Evolutionary conservation across 768 basidiomycete genomes (phyloP), one percentile per base, ranked within the genome.

Genomic region (Gyrodon lividus): DNA sequence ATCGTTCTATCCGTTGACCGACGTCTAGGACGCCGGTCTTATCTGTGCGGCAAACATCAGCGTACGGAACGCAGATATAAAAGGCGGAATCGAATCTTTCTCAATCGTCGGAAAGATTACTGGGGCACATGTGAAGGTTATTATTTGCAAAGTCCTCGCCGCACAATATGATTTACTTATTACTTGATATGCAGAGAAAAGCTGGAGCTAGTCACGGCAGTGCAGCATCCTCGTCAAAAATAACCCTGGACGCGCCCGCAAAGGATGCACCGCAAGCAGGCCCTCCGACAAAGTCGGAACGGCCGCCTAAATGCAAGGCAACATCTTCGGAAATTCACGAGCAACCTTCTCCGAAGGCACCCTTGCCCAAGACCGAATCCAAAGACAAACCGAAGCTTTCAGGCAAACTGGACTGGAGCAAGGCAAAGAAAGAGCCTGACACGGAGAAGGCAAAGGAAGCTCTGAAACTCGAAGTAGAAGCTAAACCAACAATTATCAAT

Each of bases 361-460:
- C 41, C 50, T 7, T 63, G 28, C 37, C 48, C 7, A 58, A 54
- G 35, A 40, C 31, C 4, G 68, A 65, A 35, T 26, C 52, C 7
- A 68, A 50, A 39, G 65, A 62, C 60, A 73, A 61, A 43, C 57
- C 69, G 0, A 73, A 68, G 44, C 52, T 63, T 24, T 64, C 75
- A 2, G 83, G 82, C 5, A 82, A 79, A 59, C 72, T 86, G 6
- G 80, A 85, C 57, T 87, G 82, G 74, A 79, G 81, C 65, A 83
- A 78, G 56, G 77, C 78, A 23, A 80, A 80, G 61, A 64, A 63
- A 34, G 61, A 42, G 20, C 44, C 50, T 1, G 43, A 47, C n/a
- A 16, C 20, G 22, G 50, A 49, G 26, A 52, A 50, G 47, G 7
- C 28, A 9, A 59, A 20, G 39, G 61, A 56, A 33, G 58, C 56